Percentiles rank a stretch among this genome's conserved stretches.
Evolutionary conservation across 1,284 basidiomycete species (phyloP).

Genomic region (Trichosporon sp.): DNA sequence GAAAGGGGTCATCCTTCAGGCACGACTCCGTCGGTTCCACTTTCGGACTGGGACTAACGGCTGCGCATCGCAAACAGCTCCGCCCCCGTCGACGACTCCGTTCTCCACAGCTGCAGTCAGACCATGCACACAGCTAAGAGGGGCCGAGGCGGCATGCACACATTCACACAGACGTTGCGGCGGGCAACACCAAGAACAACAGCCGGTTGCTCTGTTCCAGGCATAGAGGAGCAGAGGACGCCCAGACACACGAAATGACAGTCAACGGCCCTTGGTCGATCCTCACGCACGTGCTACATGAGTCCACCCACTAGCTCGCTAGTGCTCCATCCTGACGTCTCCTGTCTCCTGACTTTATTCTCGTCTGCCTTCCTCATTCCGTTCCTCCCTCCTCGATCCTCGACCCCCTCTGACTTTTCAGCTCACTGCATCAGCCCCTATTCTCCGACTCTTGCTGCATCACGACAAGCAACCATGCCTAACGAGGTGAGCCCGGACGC

Average conservation of each 20-base stretch:
- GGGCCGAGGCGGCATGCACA: neutral
- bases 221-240: neutral
- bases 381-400: neutral
- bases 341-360: neutral
- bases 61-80: too few relatives aligned
- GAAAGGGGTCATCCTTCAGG: neutral
- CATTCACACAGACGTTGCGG: neutral
- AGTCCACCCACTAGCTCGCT: neutral
- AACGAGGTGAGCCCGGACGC: neutral
- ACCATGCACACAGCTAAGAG: neutral
- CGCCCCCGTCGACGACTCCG: too few relatives aligned
- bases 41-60: neutral
- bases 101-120: neutral
- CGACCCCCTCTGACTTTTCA: neutral
- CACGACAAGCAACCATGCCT: neutral
- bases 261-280: neutral
- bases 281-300: constrained; percentile 15
- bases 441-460: neutral
- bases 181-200: neutral
- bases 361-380: neutral
- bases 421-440: neutral
- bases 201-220: neutral
- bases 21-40: constrained; percentile 2
- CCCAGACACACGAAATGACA: neutral
- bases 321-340: neutral